Base-by-base conservation (phyloP, 495 filamentous ascomycete genomes). In the Lepraria neglecta region DNA sequence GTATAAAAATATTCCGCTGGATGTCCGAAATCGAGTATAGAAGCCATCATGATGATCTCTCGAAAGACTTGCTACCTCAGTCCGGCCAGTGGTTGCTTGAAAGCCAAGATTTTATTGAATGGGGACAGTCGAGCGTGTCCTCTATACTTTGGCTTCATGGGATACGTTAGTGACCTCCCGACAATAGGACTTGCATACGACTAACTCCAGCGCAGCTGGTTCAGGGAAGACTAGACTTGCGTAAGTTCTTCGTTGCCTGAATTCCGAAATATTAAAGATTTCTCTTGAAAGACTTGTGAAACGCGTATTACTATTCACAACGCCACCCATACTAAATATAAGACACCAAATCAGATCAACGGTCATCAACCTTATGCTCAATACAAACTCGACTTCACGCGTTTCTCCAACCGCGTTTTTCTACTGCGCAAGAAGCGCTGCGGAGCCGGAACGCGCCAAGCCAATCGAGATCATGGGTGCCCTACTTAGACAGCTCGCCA, bases 401-500 rank as follows among this genome's bases (percentile, higher is more conserved):
- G n/a, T n/a, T n/a, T 27, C 51, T 9, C 21, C 27, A 5, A 45
- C 30, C 1, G 59, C 51, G 5, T 61, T 38, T 30, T 61, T 61
- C 27, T 61, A 61, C 27, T 61, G 59, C 28, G 59, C 38, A 35
- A 47, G 57, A 35, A 38, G 71, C 46, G 38, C 19, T 5, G 35
- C 59, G 24, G 72, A 74, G 56, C 51, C 56, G n/a, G 55, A 64
- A 33, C 68, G 73, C 12, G 60, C 62, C 31, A 30, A 75, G 21
- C 71, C 76, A 28, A 58, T 69, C 14, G 69, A 67, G 3, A 61
- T 77, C 28, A 64, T 77, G 28, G 66, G 66, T 47, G 72, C 71
- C 43, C 65, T 72, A 56, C 68, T 77, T 0, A 69, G 69, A 11
- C 74, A 78, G 44, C 68, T 77, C 19, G 73, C 73, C 3, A 19